Conservation (phyloP, 2,329 filamentous ascomycete genomes). For the Anisogramma anomala region DNA sequence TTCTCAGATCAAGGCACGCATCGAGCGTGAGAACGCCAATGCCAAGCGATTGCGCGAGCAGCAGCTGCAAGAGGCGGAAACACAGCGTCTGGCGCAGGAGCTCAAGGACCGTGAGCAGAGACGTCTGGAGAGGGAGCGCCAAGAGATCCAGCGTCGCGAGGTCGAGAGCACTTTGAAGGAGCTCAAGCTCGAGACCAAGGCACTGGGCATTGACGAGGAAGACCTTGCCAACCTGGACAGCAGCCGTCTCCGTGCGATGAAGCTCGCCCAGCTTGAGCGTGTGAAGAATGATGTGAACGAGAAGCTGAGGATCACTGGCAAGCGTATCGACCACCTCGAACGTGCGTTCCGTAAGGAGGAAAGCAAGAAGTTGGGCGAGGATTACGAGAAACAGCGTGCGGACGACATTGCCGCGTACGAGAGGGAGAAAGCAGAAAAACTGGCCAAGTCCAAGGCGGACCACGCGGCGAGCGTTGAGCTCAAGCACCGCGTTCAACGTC, state of each 20-base stretch:
- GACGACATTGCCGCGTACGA: conserved; percentile 72
- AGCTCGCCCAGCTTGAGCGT: conserved; percentile 88
- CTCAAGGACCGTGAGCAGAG: conserved; percentile 82
- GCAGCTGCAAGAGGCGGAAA: conserved; percentile 80
- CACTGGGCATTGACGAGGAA: conserved; percentile 60
- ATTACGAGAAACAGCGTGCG: conserved; percentile 75
- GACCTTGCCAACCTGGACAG: conserved; percentile 80
- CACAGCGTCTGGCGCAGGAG: conserved; percentile 80
- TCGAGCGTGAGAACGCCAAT: conserved; percentile 84
- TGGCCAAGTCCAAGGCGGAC: conserved; percentile 72
- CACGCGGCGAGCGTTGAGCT: conserved; percentile 87
- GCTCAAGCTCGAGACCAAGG: conserved; percentile 78
- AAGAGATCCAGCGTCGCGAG: conserved; percentile 84
- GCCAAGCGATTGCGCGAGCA: conserved; percentile 79
- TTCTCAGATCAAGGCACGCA: conserved; percentile 75
- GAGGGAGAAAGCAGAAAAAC: conserved; percentile 61
- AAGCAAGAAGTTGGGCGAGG: conserved; percentile 74
- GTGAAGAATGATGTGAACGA: conserved; percentile 96
- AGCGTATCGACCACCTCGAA: conserved; percentile 94
- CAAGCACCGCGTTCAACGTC: conserved; percentile 79
- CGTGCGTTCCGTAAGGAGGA: conserved; percentile 95
- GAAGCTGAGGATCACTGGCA: conserved; percentile 80
- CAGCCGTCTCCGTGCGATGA: conserved; percentile 83
- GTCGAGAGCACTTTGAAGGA: conserved; percentile 87
- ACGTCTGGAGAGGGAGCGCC: conserved; percentile 74